These are phyloP conservation scores for Fusarium armeniacum DNA, from an alignment of 2,329 filamentous ascomycete genomes.

Conservation along the genomic window DNA sequence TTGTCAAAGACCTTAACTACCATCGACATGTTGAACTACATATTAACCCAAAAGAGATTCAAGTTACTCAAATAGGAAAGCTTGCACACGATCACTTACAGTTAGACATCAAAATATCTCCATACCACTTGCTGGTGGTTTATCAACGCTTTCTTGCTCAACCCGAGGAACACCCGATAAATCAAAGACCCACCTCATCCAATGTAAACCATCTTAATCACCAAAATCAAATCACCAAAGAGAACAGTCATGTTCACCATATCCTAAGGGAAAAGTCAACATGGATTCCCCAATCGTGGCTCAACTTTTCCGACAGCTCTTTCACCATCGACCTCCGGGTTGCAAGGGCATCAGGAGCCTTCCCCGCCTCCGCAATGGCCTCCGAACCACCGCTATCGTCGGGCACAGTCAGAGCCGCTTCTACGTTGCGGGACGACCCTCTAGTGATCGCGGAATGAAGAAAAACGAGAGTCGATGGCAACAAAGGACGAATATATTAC, in stretches of 20 bases:
- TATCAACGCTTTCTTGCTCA: slow-evolving; percentile 3
- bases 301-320: slow-evolving; percentile 87
- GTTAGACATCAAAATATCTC: neutral
- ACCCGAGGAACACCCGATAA: slow-evolving; percentile 47
- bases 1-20: neutral
- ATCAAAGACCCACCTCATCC: slow-evolving; percentile 36
- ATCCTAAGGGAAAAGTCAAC: slow-evolving; percentile 26
- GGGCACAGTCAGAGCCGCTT: slow-evolving; percentile 45
- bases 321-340: slow-evolving; percentile 70
- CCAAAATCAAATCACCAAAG: slow-evolving; percentile 11
- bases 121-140: neutral
- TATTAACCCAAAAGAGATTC: neutral
- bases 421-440: slow-evolving; percentile 51
- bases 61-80: slow-evolving; percentile 37
- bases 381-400: slow-evolving; percentile 24
- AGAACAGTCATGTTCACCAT: slow-evolving; percentile 28
- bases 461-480: slow-evolving; percentile 83
- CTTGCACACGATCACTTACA: slow-evolving; percentile 27
- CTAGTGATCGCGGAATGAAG: slow-evolving; percentile 58
- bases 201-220: slow-evolving; percentile 28
- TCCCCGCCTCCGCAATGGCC: slow-evolving; percentile 45
- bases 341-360: slow-evolving; percentile 52
- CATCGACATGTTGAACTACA: neutral
- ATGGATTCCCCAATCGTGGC: slow-evolving; percentile 89
- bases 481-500: slow-evolving; percentile 81